Percentiles rank a stretch among this genome's conserved stretches.
Evolutionary conservation across 1,284 basidiomycete species (phyloP).

Genomic region (Boletus semigastroideus): DNA sequence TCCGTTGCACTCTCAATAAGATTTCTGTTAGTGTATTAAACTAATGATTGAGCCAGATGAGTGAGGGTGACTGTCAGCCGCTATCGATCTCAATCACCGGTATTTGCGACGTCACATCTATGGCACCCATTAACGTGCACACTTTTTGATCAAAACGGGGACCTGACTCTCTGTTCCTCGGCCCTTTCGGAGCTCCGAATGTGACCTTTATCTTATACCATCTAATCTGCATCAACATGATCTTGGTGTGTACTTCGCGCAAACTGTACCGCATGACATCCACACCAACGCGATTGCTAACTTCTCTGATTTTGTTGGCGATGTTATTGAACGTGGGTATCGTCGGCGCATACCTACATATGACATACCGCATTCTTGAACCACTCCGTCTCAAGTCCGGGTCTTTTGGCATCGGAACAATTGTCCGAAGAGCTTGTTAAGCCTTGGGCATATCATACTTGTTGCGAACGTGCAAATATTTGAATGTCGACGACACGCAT

Average conservation of each 20-base stretch:
- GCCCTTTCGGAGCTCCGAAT: neutral
- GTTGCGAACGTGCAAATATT: too few relatives aligned
- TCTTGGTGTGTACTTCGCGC: neutral
- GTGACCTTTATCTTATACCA: neutral
- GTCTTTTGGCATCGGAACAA: neutral
- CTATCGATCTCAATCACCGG: too few relatives aligned
- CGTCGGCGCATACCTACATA: neutral
- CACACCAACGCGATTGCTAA: neutral
- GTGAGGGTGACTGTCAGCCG: too few relatives aligned
- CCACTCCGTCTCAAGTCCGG: neutral
- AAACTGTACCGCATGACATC: neutral
- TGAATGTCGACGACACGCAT: neutral
- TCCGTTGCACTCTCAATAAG: too few relatives aligned
- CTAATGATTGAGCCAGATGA: too few relatives aligned
- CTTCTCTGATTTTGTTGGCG: neutral
- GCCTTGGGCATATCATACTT: neutral
- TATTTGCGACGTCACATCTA: too few relatives aligned
- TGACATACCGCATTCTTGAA: neutral
- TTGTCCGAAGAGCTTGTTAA: constrained; percentile 8
- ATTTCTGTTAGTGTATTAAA: too few relatives aligned
- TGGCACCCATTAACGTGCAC: too few relatives aligned
- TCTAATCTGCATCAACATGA: neutral
- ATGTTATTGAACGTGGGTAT: neutral
- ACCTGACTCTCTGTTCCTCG: neutral
- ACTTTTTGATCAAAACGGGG: too few relatives aligned